Evolutionary conservation across 768 basidiomycete genomes (phyloP).

Genomic region (Hypholoma fasciculare): DNA sequence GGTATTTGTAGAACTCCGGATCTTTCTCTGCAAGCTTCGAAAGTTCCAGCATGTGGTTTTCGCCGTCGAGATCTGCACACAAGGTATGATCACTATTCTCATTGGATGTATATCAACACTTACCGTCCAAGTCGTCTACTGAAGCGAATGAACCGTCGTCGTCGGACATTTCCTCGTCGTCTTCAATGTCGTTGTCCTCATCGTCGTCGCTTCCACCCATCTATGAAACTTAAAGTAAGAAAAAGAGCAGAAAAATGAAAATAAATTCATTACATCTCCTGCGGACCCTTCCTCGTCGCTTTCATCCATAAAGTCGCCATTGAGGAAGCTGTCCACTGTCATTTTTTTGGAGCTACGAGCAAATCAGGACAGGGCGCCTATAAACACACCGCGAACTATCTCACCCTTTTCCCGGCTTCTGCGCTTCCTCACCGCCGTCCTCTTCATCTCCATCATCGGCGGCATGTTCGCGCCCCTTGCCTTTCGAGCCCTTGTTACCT

Average conservation of each 20-base stretch:
- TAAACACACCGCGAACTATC: neutral
- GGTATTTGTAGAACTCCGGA: slow-evolving; percentile 98
- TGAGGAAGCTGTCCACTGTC: slow-evolving; percentile 79
- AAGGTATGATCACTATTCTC: neutral
- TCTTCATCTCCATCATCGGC: slow-evolving; percentile 37
- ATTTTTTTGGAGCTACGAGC: slow-evolving; percentile 45
- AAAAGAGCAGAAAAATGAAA: neutral
- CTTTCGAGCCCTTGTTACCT: slow-evolving; percentile 39
- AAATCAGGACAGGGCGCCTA: neutral
- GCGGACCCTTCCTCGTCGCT: slow-evolving; percentile 37
- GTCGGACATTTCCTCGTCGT: slow-evolving; percentile 42
- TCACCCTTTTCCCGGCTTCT: slow-evolving; percentile 17
- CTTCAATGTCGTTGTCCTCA: slow-evolving; percentile 33
- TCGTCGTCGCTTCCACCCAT: slow-evolving; percentile 19
- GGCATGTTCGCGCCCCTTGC: slow-evolving; percentile 32
- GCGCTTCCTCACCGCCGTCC: slow-evolving; percentile 31
- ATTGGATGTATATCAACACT: slow-evolving; percentile 1
- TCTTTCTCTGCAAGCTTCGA: slow-evolving; percentile 92
- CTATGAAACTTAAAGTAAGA: neutral
- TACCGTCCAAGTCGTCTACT: slow-evolving; percentile 70
- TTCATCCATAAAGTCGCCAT: slow-evolving; percentile 70
- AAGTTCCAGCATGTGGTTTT: slow-evolving; percentile 76
- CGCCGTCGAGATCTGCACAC: slow-evolving; percentile 59
- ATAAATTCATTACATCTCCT: slow-evolving; percentile 15
- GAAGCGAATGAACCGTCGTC: slow-evolving; percentile 74